These are phyloP conservation scores for Neofusicoccum umdonicola DNA, from an alignment of 2,329 filamentous ascomycete species.

Conservation along the genomic window DNA sequence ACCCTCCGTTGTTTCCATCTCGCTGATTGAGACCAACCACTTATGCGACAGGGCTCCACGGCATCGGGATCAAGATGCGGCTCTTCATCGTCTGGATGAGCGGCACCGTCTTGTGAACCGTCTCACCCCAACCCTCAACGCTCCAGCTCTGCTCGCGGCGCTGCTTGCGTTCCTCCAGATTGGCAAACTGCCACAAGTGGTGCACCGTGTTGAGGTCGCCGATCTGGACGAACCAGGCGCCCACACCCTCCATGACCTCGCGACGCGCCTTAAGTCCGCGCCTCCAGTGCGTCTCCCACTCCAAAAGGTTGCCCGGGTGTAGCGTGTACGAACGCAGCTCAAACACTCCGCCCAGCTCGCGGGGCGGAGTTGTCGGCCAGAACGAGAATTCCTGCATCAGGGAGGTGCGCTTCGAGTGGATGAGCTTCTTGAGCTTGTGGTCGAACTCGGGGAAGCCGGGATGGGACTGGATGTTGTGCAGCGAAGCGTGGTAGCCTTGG, in stretches of 20 bases:
- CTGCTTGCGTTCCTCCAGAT: constrained; percentile 88
- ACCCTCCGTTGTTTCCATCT: not conserved
- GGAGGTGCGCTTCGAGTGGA: constrained; percentile 79
- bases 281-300: constrained; percentile 99
- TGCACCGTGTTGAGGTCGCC: constrained; percentile 97
- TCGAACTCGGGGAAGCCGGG: constrained; percentile 84
- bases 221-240: constrained; percentile 98
- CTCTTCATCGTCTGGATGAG: constrained; percentile 97
- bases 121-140: constrained; percentile 92
- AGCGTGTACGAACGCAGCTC: constrained; percentile 96
- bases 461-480: constrained; percentile 78
- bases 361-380: constrained; percentile 93
- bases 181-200: constrained; percentile 97
- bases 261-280: constrained; percentile 84
- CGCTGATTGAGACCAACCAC: not conserved
- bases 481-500: constrained; percentile 88
- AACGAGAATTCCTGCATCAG: constrained; percentile 99
- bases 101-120: constrained; percentile 96
- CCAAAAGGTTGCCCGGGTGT: constrained; percentile 89
- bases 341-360: constrained; percentile 86
- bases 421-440: constrained; percentile 77
- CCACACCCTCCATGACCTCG: constrained; percentile 97
- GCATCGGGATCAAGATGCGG: constrained; percentile 87
- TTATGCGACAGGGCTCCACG: constrained; percentile 73
- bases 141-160: constrained; percentile 93